phyloP scores from a whole-genome alignment of 495 filamentous ascomycete genomes.

The Umbilicaria muhlenbergii region DNA sequence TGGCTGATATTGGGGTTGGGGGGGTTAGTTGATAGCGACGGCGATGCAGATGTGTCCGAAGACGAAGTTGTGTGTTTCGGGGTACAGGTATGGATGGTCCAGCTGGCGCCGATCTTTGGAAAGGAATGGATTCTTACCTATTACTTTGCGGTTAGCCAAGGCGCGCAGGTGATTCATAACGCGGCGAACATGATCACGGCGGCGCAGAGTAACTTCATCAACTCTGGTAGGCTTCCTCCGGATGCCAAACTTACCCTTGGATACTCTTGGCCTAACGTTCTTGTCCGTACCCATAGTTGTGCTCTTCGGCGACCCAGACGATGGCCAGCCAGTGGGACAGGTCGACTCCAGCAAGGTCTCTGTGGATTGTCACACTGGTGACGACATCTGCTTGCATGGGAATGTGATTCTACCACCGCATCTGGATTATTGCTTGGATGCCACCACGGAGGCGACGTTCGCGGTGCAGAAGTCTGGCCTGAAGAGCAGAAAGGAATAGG shows the following conservation, averaged over 20 bases:
- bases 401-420: conserved; percentile 15
- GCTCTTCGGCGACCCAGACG: conserved; percentile 22
- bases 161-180: conserved; percentile 19
- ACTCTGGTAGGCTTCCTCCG: conserved; percentile 4
- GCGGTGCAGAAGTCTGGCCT: conserved; percentile 1
- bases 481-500: neutral
- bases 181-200: conserved; percentile 13
- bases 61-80: conserved; percentile 14
- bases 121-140: neutral
- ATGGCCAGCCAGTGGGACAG: conserved; percentile 14
- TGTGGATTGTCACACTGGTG: conserved; percentile 17
- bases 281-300: conserved; percentile 13
- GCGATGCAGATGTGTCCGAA: conserved; percentile 12
- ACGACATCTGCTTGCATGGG: conserved; percentile 21
- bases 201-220: conserved; percentile 1
- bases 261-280: conserved; percentile 1
- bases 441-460: conserved; percentile 6
- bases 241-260: neutral
- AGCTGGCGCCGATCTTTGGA: neutral
- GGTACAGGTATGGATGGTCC: conserved; percentile 5
- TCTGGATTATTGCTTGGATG: conserved; percentile 14
- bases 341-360: conserved; percentile 15
- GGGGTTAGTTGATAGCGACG: conserved; percentile 1
- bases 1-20: too few relatives aligned
- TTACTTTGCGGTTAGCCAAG: conserved; percentile 7